Evolutionary conservation across 495 filamentous ascomycete genomes (phyloP).

Genomic region (Trichoderma virens): DNA sequence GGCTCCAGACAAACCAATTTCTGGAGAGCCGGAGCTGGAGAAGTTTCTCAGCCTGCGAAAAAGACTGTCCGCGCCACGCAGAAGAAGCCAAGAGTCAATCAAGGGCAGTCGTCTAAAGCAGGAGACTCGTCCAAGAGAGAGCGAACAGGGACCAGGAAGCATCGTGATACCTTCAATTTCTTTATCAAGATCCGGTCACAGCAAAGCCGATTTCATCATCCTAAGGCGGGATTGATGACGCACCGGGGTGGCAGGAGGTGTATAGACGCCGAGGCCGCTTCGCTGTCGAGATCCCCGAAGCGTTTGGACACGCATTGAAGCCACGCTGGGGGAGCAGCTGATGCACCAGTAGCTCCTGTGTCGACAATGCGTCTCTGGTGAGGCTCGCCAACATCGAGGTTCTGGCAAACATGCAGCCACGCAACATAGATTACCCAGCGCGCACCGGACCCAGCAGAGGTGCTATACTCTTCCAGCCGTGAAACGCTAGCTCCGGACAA

Average conservation of each 20-base stretch:
- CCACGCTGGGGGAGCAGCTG: background rate
- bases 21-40: background rate
- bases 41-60: background rate
- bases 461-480: too few species aligned
- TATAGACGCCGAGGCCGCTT: too few species aligned
- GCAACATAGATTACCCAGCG: background rate
- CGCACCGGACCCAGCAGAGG: too few species aligned
- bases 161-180: too few species aligned
- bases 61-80: background rate
- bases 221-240: too few species aligned
- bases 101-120: background rate
- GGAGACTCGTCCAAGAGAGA: background rate
- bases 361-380: background rate
- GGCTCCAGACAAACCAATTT: too few species aligned
- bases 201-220: too few species aligned
- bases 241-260: too few species aligned
- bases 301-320: background rate
- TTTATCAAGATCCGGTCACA: too few species aligned
- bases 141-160: background rate
- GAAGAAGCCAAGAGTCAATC: background rate
- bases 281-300: too few species aligned
- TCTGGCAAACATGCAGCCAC: constrained; percentile 3
- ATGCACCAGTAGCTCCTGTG: background rate
- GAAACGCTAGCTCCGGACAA: too few species aligned
- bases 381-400: background rate